Conservation (phyloP, 1,139 yeast genomes). For the Protomyces macrosporus region DNA sequence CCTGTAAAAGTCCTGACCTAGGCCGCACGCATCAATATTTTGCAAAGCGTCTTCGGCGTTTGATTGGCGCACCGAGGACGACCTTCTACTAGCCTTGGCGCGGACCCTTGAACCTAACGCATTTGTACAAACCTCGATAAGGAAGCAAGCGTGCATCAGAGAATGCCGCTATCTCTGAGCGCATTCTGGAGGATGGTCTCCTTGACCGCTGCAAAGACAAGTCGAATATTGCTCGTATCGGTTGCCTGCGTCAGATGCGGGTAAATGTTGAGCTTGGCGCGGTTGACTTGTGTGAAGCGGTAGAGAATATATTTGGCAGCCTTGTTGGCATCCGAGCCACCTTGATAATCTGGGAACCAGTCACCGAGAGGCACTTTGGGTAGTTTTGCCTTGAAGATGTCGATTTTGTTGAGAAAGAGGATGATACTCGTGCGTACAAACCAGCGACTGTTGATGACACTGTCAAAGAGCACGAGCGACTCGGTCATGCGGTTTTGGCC, state of each 20-base stretch:
- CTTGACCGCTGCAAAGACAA: constrained; percentile 70
- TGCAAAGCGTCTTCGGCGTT: no score
- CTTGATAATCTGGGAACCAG: constrained; percentile 60
- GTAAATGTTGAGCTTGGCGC: constrained; percentile 61
- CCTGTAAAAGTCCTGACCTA: no score
- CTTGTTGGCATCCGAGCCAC: constrained; percentile 51
- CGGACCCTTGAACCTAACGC: no score
- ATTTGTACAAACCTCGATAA: background rate
- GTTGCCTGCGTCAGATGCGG: constrained; percentile 95
- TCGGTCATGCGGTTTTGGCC: constrained; percentile 77
- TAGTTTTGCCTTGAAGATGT: constrained; percentile 68
- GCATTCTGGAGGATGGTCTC: constrained; percentile 84
- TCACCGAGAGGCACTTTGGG: constrained; percentile 56
- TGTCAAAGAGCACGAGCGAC: constrained; percentile 74
- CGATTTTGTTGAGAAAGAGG: constrained; percentile 81
- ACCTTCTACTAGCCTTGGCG: no score
- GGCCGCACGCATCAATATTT: no score
- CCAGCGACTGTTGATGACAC: constrained; percentile 81
- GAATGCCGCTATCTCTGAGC: constrained; percentile 71
- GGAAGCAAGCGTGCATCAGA: background rate
- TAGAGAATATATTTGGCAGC: constrained; percentile 64
- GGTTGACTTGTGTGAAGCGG: constrained; percentile 51
- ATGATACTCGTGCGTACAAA: constrained; percentile 82
- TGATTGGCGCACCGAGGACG: no score
- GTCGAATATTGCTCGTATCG: constrained; percentile 51